Evolutionary conservation across 495 filamentous ascomycete species (phyloP).

Genomic region (Lophiotrema nucula): DNA sequence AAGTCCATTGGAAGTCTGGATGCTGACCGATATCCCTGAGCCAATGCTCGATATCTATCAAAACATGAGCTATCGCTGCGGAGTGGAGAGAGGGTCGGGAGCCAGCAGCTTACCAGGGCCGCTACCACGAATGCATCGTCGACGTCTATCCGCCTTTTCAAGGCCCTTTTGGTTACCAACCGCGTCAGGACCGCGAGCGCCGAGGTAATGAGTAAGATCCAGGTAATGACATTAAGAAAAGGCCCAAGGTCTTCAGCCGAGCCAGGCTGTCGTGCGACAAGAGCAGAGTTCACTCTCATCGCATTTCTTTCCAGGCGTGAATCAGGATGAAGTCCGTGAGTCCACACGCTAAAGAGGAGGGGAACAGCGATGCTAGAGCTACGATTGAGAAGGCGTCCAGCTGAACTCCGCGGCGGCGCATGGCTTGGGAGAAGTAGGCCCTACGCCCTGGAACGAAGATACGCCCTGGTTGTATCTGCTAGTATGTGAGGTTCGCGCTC

Average conservation of each 20-base stretch:
- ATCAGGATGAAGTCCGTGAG: slow-evolving; percentile 6
- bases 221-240: slow-evolving; percentile 27
- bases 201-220: slow-evolving; percentile 24
- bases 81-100: background rate
- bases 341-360: slow-evolving; percentile 2
- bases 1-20: slow-evolving; percentile 23
- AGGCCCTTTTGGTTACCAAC: slow-evolving; percentile 23
- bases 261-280: slow-evolving; percentile 19
- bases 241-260: slow-evolving; percentile 11
- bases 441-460: background rate
- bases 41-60: slow-evolving; percentile 19
- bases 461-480: slow-evolving; percentile 7
- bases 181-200: slow-evolving; percentile 21
- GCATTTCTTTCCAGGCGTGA: slow-evolving; percentile 3
- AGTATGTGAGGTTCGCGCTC: background rate
- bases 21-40: slow-evolving; percentile 22
- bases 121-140: slow-evolving; percentile 26
- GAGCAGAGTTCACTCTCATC: slow-evolving; percentile 10
- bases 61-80: background rate
- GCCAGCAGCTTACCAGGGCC: slow-evolving; percentile 17
- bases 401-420: slow-evolving; percentile 11
- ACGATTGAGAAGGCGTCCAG: slow-evolving; percentile 5
- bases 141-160: slow-evolving; percentile 19
- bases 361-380: slow-evolving; percentile 13
- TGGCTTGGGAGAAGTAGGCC: slow-evolving; percentile 6